Conservation (phyloP, 768 basidiomycete genomes). For the Serendipita sp. region DNA sequence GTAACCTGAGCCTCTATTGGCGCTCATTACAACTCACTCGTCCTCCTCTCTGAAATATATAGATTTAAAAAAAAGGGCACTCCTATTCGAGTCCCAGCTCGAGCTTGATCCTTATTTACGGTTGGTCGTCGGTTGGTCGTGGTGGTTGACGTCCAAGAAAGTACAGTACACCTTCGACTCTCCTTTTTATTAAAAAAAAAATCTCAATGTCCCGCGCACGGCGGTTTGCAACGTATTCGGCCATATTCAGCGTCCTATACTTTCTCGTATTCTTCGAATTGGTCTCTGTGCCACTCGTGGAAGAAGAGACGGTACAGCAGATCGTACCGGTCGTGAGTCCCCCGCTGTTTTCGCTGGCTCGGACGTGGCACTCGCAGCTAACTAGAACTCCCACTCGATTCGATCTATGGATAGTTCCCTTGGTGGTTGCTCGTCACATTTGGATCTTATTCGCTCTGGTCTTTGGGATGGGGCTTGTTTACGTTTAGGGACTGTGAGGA, state of each 20-base stretch:
- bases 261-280: constrained; percentile 38
- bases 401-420: constrained; percentile 35
- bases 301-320: constrained; percentile 27
- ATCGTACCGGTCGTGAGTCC: constrained; percentile 44
- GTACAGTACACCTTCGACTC: background rate
- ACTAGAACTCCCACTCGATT: background rate
- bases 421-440: constrained; percentile 73
- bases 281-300: constrained; percentile 38
- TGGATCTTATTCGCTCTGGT: constrained; percentile 63
- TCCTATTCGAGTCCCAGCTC: background rate
- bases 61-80: too few species aligned
- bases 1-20: background rate
- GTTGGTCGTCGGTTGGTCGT: background rate
- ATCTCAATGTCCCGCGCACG: constrained; percentile 52
- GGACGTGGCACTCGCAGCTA: background rate
- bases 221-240: constrained; percentile 31
- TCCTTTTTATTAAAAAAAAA: too few species aligned
- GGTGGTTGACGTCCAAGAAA: background rate
- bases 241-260: constrained; percentile 33
- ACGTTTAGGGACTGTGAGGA: constrained; percentile 66
- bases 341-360: background rate
- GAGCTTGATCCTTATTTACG: background rate
- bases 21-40: too few species aligned
- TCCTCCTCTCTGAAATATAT: too few species aligned
- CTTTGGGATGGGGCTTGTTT: constrained; percentile 57